Conservation (phyloP, 2,329 filamentous ascomycete species). For the Metarhizium robertsii region DNA sequence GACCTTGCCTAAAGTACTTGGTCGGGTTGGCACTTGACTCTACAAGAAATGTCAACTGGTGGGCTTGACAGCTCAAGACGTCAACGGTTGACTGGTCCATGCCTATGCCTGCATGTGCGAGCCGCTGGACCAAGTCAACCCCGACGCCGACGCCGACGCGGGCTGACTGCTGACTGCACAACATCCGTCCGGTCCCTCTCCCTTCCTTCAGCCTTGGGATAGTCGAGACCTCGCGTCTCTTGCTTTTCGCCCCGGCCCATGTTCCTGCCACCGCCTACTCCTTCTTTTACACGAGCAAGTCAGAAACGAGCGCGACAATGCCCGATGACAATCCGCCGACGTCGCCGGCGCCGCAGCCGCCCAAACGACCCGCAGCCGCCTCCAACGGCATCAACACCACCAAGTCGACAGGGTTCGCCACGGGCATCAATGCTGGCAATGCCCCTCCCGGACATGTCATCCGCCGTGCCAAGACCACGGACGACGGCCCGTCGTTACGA, state of each 20-base stretch:
- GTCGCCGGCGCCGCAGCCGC: slow-evolving; percentile 5
- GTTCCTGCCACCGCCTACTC: not conserved
- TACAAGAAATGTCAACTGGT: too few species aligned
- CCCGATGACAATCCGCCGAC: slow-evolving; percentile 7
- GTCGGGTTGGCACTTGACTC: too few species aligned
- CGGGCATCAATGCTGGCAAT: slow-evolving; percentile 5
- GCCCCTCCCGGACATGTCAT: slow-evolving; percentile 24
- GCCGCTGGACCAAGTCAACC: too few species aligned
- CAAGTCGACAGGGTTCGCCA: slow-evolving; percentile 6
- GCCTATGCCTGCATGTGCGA: too few species aligned
- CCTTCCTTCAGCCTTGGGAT: not conserved
- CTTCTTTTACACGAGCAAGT: not conserved
- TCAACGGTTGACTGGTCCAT: too few species aligned
- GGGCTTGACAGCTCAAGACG: too few species aligned
- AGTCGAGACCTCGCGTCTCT: not conserved
- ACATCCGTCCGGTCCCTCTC: not conserved
- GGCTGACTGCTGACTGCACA: too few species aligned
- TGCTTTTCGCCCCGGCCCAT: not conserved
- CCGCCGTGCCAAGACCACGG: slow-evolving; percentile 32
- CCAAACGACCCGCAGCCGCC: slow-evolving; percentile 5
- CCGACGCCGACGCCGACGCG: too few species aligned
- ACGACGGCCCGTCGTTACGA: slow-evolving; percentile 19
- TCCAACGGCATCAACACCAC: not conserved
- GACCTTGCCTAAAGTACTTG: too few species aligned
- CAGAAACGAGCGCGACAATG: slow-evolving; percentile 6